phyloP scores from a whole-genome alignment of 2,329 filamentous ascomycete species.

The Chalaropsis thielavioides region DNA sequence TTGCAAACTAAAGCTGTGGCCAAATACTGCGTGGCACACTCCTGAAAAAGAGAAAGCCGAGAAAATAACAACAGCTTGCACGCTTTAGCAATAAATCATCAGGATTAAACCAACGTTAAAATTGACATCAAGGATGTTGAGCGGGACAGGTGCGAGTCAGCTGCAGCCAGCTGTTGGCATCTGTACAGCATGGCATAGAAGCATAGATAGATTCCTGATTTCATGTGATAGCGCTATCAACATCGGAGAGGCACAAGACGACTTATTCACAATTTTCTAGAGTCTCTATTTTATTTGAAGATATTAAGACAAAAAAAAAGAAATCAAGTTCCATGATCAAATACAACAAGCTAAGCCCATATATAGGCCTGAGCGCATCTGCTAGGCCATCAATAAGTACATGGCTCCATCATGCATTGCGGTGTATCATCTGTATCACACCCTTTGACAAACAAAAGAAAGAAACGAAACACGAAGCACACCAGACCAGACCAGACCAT shows the following conservation, averaged over 20 bases:
- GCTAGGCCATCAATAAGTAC: background rate
- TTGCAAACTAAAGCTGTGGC: background rate
- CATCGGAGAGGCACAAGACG: background rate
- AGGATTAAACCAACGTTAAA: background rate
- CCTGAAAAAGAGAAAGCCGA: background rate
- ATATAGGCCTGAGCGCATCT: background rate
- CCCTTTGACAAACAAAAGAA: background rate
- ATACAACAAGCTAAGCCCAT: background rate
- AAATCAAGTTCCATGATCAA: background rate
- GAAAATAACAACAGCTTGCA: background rate
- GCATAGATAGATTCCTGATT: background rate
- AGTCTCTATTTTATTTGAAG: background rate
- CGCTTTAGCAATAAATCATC: background rate
- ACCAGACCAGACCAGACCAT: conserved; percentile 5
- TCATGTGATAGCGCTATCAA: background rate
- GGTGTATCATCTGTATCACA: conserved; percentile 1
- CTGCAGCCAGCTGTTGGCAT: background rate
- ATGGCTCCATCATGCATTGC: conserved; percentile 6
- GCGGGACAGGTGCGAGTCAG: background rate
- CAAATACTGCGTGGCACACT: background rate
- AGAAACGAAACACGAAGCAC: conserved; percentile 9
- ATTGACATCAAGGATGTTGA: background rate
- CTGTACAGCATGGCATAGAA: background rate
- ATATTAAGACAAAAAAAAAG: background rate
- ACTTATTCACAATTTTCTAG: background rate